Evolutionary conservation across 169 alveolate species (phyloP).

Genomic region (Miamiensis avidus): DNA sequence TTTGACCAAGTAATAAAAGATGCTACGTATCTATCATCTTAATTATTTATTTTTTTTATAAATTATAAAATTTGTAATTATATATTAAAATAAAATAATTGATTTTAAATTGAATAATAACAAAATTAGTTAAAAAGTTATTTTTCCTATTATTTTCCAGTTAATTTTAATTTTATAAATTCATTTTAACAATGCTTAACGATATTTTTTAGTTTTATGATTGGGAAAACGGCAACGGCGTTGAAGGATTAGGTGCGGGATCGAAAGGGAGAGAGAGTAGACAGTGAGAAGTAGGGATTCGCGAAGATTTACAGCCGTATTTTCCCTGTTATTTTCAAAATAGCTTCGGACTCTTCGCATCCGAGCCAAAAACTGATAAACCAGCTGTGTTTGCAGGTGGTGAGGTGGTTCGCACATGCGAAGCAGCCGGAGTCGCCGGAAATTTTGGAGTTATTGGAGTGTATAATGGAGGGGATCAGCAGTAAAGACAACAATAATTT

Average conservation of each 20-base stretch:
- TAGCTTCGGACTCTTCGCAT: conserved; percentile 43
- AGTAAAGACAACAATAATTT: conserved; percentile 66
- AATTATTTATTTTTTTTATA: background rate
- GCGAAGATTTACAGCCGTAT: background rate
- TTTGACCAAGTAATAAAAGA: conserved; percentile 31
- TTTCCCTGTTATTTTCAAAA: conserved; percentile 13
- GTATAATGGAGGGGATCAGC: conserved; percentile 67
- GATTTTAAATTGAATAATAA: too few species aligned
- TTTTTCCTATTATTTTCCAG: background rate
- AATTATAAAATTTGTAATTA: too few species aligned
- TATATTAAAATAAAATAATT: too few species aligned
- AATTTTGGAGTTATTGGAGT: conserved; percentile 65
- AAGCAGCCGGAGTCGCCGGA: conserved; percentile 72
- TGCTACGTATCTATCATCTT: conserved; percentile 41
- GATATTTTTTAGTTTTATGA: too few species aligned
- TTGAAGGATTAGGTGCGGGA: too few species aligned
- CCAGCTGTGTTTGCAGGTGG: conserved; percentile 54
- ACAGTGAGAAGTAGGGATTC: background rate
- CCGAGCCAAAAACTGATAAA: conserved; percentile 6
- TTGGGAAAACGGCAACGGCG: too few species aligned
- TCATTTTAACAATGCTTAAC: background rate
- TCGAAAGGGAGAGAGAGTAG: background rate
- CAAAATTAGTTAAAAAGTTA: too few species aligned
- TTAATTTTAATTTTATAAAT: too few species aligned
- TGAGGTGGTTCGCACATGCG: conserved; percentile 81